Percentiles rank a stretch among this genome's conserved stretches.
Conservation (phyloP, 106 monocot genomes). For the Allium fistulosum region DNA sequence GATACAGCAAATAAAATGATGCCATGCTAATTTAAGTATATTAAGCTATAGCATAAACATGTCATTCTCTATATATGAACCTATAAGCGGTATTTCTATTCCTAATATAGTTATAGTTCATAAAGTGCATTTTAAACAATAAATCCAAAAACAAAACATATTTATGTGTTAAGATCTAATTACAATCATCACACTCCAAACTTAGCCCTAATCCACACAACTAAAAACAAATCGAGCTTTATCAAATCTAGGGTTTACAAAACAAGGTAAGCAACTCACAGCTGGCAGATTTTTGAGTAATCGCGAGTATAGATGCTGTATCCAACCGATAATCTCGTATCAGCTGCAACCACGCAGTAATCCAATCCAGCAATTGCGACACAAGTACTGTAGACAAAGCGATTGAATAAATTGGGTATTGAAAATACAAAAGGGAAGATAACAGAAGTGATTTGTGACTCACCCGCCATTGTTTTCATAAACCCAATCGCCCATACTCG, state of each 20-base stretch:
- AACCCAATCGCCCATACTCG: constrained; percentile 32
- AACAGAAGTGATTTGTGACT: background rate
- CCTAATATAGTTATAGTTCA: no score
- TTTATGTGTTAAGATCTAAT: no score
- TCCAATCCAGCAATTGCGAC: constrained; percentile 90
- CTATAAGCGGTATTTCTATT: no score
- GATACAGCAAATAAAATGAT: no score
- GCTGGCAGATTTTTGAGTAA: constrained; percentile 92
- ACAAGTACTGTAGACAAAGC: constrained; percentile 50
- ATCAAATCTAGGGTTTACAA: background rate
- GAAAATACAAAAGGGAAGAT: constrained; percentile 2
- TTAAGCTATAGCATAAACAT: no score
- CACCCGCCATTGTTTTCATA: constrained; percentile 99
- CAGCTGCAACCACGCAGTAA: constrained; percentile 94
- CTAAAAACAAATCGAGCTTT: background rate
- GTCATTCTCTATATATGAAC: no score
- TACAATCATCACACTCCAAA: background rate
- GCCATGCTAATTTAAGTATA: no score
- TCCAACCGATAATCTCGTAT: constrained; percentile 82
- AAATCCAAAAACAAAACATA: no score
- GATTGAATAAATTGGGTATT: background rate
- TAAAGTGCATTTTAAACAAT: no score
- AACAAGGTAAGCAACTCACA: constrained; percentile 27
- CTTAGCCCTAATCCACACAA: background rate
- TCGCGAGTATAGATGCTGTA: constrained; percentile 94